Evolutionary conservation across 257 asterid species (phyloP), one percentile per base, ranked within the genome.

Genomic region (Linderniella brevidens): DNA sequence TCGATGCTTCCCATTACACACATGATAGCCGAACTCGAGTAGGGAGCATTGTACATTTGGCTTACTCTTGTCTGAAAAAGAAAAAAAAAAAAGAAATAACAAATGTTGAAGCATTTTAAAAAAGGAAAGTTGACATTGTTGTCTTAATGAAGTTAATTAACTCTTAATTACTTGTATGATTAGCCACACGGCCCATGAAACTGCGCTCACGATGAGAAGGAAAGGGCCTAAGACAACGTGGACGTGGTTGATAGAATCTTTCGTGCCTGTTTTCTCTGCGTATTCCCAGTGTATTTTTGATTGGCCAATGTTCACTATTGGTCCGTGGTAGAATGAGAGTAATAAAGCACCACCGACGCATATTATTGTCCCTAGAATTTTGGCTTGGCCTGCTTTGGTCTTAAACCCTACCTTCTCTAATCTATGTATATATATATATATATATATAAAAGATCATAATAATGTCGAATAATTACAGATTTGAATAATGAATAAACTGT

Each of bases 161-260:
- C 4, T 12, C 8, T 12, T 13, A 16, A 46, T 55, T 63, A 83
- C 95, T 64, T 80, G 96, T 64, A 82, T 59, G 50, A 76, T 81
- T 18, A 86, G 43, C 93, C 93, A 85, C 7, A 76, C 46, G 4
- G 94, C 86, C 87, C 94, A 90, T 19, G 96, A 64, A 64, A 79
- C 48, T 17, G 94, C 71, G 49, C 98, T 90, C 1, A 68, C 51
- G 2, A 90, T 58, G 60, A 85, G 72, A 13, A 90, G 82, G 54
- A 77, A 32, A 9, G 96, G 93, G 0, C 98, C 98, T 46, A 66
- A 57, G 0, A 80, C 41, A 25, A 71, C 25, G 47, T 65, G 71
- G 18, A 17, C 68, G 53, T 78, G 95, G 67, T 18, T 54, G 53
- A 49, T 48, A 15, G 56, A 58, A 41, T 8, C 43, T 19, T 60